Conservation (phyloP, 495 filamentous ascomycete genomes). For the Xylaria cubensis region DNA sequence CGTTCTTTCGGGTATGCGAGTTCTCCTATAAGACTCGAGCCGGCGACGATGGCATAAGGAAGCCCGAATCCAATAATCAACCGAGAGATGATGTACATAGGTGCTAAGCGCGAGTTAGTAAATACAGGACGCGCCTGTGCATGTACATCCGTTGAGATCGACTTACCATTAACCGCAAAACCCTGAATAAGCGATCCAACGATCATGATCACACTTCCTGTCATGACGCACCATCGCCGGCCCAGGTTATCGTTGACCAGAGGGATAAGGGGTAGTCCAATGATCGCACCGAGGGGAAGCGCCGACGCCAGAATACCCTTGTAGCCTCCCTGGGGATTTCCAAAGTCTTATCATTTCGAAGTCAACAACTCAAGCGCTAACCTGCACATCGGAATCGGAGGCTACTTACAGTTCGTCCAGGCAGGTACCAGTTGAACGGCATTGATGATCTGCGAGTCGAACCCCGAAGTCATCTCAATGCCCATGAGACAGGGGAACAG, state of each 20-base stretch:
- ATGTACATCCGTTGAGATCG: neutral
- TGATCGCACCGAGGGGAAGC: conserved; percentile 52
- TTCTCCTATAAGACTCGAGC: conserved; percentile 69
- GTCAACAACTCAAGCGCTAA: conserved; percentile 4
- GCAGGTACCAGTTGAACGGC: conserved; percentile 65
- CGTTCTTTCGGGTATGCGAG: conserved; percentile 71
- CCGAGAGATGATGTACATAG: conserved; percentile 71
- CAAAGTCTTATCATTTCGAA: conserved; percentile 44
- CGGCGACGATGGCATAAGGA: conserved; percentile 69
- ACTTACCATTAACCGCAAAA: conserved; percentile 53
- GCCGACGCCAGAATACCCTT: conserved; percentile 55
- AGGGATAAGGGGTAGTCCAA: conserved; percentile 65
- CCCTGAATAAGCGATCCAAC: conserved; percentile 64
- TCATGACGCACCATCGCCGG: conserved; percentile 64
- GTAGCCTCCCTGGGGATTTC: conserved; percentile 51
- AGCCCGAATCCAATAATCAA: conserved; percentile 71
- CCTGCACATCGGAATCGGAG: conserved; percentile 30
- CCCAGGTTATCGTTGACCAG: conserved; percentile 62
- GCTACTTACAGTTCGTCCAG: conserved; percentile 63
- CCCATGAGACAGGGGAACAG: conserved; percentile 73
- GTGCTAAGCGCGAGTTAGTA: conserved; percentile 18
- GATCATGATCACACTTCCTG: conserved; percentile 64
- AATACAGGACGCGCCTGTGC: neutral
- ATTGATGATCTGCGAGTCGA: conserved; percentile 76
- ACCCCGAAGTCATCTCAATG: conserved; percentile 74